Conservation (phyloP, 208 protist genomes). For the Tritrichomonas musculus region DNA sequence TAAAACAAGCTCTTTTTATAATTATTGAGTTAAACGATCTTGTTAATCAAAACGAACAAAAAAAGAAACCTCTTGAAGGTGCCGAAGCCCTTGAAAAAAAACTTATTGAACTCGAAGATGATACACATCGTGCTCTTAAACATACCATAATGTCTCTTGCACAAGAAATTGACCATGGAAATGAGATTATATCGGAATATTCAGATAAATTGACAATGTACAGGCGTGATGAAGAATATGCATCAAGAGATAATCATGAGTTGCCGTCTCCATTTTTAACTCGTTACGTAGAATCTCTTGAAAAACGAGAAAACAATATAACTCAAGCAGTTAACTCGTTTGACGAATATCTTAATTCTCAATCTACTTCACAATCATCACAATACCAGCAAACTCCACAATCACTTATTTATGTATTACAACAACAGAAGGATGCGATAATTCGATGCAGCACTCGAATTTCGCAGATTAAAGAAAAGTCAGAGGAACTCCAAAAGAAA, state of each 20-base stretch:
- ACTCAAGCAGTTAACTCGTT: not conserved
- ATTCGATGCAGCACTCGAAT: not conserved
- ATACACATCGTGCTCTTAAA: not conserved
- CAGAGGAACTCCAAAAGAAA: not conserved
- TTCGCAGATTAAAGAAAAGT: not conserved
- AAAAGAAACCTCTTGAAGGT: not conserved
- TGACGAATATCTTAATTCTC: not conserved
- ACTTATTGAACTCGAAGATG: not conserved
- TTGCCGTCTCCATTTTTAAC: not conserved
- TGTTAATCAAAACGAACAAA: not conserved
- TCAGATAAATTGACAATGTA: not conserved
- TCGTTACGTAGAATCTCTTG: not conserved
- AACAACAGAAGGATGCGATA: not conserved
- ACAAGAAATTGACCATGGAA: conserved; percentile 13
- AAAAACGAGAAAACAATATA: not conserved
- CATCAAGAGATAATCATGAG: not conserved
- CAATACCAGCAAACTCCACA: not conserved
- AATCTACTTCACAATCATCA: no score
- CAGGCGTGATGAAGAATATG: not conserved
- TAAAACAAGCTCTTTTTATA: no score
- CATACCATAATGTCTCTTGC: not conserved
- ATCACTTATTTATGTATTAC: not conserved
- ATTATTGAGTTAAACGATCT: no score
- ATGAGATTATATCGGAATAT: not conserved
- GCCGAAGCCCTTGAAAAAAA: not conserved